Conservation (phyloP, 768 basidiomycete genomes). For the Boletus eberwhitei region DNA sequence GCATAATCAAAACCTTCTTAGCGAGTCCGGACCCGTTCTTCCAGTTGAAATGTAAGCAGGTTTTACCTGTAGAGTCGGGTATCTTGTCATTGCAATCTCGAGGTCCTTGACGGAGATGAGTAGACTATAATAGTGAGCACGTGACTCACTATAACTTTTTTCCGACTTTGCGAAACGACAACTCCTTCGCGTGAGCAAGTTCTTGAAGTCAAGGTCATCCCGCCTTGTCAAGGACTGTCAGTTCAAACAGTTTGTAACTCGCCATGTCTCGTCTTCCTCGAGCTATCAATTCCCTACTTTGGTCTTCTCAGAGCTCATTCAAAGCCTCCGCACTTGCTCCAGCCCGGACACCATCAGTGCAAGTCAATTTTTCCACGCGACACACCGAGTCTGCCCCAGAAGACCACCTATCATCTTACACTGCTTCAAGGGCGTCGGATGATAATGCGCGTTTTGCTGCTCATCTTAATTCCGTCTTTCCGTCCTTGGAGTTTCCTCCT, state of each 20-base stretch:
- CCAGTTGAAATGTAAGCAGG: neutral
- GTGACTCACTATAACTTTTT: constrained; percentile 20
- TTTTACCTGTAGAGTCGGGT: neutral
- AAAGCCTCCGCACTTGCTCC: constrained; percentile 13
- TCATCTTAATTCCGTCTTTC: constrained; percentile 63
- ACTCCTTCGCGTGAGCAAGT: constrained; percentile 7
- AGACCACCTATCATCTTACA: constrained; percentile 1
- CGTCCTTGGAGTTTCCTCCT: constrained; percentile 63
- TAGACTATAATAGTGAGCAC: constrained; percentile 1
- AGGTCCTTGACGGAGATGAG: neutral
- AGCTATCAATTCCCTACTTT: constrained; percentile 9
- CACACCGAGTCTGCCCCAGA: neutral
- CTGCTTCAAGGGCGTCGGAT: neutral
- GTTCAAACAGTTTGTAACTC: neutral
- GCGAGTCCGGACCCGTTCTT: neutral
- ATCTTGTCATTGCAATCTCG: neutral
- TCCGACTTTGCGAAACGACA: neutral
- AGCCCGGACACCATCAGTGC: constrained; percentile 11
- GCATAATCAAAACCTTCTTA: neutral
- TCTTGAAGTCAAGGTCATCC: neutral
- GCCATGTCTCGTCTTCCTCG: constrained; percentile 24
- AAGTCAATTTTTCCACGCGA: constrained; percentile 15
- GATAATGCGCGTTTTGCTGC: constrained; percentile 36
- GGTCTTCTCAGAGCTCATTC: constrained; percentile 5
- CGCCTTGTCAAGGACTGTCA: neutral